phyloP scores from a whole-genome alignment of 805 yeast species.

The Starmerella davenportii region DNA sequence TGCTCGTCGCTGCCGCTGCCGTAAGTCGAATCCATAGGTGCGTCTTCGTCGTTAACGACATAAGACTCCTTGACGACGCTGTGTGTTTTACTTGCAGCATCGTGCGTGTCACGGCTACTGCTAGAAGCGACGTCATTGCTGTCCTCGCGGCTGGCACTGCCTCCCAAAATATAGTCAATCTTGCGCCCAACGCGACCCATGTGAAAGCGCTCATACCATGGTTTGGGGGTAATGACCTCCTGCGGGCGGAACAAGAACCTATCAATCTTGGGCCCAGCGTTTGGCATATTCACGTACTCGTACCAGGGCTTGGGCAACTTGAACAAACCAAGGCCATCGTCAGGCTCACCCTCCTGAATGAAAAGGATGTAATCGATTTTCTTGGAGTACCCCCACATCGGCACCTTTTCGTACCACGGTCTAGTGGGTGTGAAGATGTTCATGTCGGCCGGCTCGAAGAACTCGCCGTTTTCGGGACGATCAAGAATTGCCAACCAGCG shows the following conservation, averaged over 20 bases:
- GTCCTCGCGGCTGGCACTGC: neutral
- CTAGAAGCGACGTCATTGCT: neutral
- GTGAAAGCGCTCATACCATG: slow-evolving; percentile 24
- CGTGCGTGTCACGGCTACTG: no score
- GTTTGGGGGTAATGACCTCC: neutral
- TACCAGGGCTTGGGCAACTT: slow-evolving; percentile 1
- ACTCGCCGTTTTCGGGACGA: slow-evolving; percentile 8
- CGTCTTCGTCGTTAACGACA: no score
- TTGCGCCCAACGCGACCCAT: neutral
- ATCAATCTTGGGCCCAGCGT: slow-evolving; percentile 1
- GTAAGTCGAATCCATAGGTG: no score
- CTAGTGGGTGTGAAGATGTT: slow-evolving; percentile 9
- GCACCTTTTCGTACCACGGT: slow-evolving; percentile 15
- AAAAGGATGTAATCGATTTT: slow-evolving; percentile 7
- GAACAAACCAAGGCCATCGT: neutral
- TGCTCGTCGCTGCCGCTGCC: no score
- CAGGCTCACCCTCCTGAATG: slow-evolving; percentile 3
- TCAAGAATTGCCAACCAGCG: slow-evolving; percentile 14
- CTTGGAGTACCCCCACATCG: slow-evolving; percentile 18
- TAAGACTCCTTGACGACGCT: no score
- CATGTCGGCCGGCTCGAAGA: slow-evolving; percentile 7
- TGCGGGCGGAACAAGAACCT: neutral
- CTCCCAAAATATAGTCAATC: neutral
- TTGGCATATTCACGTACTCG: neutral
- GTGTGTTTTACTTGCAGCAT: no score